Base-by-base conservation (phyloP, 2,329 filamentous ascomycete species). In the Daldinia sp. region DNA sequence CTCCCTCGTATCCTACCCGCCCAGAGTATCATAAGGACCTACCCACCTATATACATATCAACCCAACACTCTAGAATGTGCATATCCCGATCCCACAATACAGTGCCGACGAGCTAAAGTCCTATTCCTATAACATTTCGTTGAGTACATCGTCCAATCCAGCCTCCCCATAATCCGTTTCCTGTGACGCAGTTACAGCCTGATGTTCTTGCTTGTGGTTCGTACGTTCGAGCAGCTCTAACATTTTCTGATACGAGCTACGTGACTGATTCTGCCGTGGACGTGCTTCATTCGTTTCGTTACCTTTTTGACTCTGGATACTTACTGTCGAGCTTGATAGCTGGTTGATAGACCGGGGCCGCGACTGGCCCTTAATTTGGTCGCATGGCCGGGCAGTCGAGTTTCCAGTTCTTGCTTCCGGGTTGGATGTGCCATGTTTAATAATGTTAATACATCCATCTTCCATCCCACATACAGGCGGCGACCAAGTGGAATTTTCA, bases 111-210 rank as follows among this genome's bases (percentile, higher is more conserved):
- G 15, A 25, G n/a, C 17, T 13, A 41, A 13, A 45, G 1, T 15
- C 25, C 23, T 10, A 4, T 5, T 25, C 29, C 37, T 59, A 66
- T 27, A 68, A 37, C 30, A 68, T 64, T 41, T 64, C 66, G 21
- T 23, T 55, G 9, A 69, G 49, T 5, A 60, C 58, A 11, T 68
- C 65, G 19, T 72, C 70, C 37, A 69, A 58, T 29, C 58, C 65
- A 8, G 58, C 55, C 10, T 74, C 72, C 4, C 73, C 72, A 19
- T 75, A 75, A 23, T 75, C 73, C 17, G 72, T 75, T 47, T 73
- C 73, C 43, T 73, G 72, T 1, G 72, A 74, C 8, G 68, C 69
- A 9, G 61, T 10, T 7, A 61, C 17, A 9, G 21, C 50, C 13
- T 53, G 25, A 29, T 58, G 32, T 21, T 58, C 57, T 41, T 56